Conservation (phyloP, 2,329 filamentous ascomycete genomes). For the Fusarium citri region DNA sequence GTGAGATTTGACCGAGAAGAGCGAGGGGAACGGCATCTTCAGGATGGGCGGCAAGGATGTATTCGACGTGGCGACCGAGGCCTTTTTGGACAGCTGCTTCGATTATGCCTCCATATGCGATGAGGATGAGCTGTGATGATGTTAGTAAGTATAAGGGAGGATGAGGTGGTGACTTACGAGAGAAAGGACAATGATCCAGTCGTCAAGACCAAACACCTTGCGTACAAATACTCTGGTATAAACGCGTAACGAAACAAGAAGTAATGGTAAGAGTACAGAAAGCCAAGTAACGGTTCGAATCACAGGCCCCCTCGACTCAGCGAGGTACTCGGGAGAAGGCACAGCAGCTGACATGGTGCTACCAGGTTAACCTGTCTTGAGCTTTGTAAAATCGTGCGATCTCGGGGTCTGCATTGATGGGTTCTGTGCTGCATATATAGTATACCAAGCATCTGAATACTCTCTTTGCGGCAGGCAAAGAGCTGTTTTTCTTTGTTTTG, state of each 20-base stretch:
- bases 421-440: not conserved
- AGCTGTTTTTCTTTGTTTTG: not conserved
- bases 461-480: not conserved
- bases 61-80: conserved; percentile 27
- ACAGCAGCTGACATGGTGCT: conserved; percentile 9
- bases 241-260: conserved; percentile 17
- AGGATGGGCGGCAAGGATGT: conserved; percentile 9
- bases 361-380: not conserved
- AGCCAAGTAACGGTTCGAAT: conserved; percentile 33
- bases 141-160: not conserved
- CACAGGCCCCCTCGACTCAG: conserved; percentile 15
- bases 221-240: conserved; percentile 29
- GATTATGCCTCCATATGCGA: conserved; percentile 28
- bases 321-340: conserved; percentile 25
- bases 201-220: conserved; percentile 35
- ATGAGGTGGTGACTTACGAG: not conserved
- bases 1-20: conserved; percentile 24
- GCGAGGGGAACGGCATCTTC: conserved; percentile 23
- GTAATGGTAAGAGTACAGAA: conserved; percentile 13
- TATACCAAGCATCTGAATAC: not conserved
- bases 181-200: conserved; percentile 30
- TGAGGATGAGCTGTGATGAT: conserved; percentile 12
- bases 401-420: not conserved
- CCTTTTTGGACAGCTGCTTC: conserved; percentile 26
- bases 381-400: not conserved